Evolutionary conservation across 129 eudicot species (phyloP).

Genomic region (Chrysanthemum makinoi): DNA sequence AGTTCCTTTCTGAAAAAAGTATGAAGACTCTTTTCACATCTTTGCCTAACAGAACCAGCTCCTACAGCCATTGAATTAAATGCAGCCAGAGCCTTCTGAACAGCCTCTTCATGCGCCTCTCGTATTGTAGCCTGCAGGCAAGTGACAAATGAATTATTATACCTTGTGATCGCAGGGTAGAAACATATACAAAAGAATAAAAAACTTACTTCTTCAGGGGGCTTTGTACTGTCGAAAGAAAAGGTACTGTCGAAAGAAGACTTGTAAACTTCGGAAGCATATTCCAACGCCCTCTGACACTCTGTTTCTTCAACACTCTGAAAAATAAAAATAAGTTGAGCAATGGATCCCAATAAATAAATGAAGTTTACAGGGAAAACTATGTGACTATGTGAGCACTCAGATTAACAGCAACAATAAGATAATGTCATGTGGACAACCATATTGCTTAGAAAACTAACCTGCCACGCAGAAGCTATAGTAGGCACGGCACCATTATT

Average conservation of each 20-base stretch:
- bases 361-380: not conserved
- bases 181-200: slow-evolving; percentile 18
- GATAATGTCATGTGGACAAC: not conserved
- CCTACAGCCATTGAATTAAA: slow-evolving; percentile 88
- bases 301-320: slow-evolving; percentile 99
- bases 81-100: slow-evolving; percentile 61
- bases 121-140: slow-evolving; percentile 70
- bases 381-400: not conserved
- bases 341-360: not conserved
- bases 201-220: slow-evolving; percentile 84
- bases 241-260: slow-evolving; percentile 70
- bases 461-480: slow-evolving; percentile 99
- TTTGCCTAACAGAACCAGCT: slow-evolving; percentile 72
- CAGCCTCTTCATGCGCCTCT: slow-evolving; percentile 94
- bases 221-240: slow-evolving; percentile 76
- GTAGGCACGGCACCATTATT: slow-evolving; percentile 98
- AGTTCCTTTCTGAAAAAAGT: slow-evolving; percentile 67
- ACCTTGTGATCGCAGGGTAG: slow-evolving; percentile 7
- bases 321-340: slow-evolving; percentile 14
- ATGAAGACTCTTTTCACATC: slow-evolving; percentile 80
- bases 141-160: slow-evolving; percentile 15
- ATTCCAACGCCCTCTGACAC: slow-evolving; percentile 87
- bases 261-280: slow-evolving; percentile 80
- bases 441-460: slow-evolving; percentile 32
- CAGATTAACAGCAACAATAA: slow-evolving; percentile 13